These are phyloP conservation scores for Tausonia pullulans DNA, from an alignment of 1,284 basidiomycete genomes.

Conservation along the genomic window DNA sequence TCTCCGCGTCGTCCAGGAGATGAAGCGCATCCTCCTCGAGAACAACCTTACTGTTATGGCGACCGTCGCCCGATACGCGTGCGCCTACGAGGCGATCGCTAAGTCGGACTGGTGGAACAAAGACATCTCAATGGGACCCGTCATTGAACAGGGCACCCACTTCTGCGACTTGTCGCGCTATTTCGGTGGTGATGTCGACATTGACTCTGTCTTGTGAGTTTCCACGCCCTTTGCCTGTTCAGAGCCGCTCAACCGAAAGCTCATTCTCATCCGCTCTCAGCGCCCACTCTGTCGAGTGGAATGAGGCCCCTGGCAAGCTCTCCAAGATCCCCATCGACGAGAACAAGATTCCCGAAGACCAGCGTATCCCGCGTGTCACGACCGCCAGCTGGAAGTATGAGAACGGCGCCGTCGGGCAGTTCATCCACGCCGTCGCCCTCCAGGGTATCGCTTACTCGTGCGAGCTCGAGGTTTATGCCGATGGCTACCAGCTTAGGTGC, in stretches of 20 bases:
- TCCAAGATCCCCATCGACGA: slow-evolving; percentile 53
- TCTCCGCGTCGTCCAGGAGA: slow-evolving; percentile 88
- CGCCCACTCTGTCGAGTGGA: slow-evolving; percentile 80
- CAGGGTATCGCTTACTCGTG: slow-evolving; percentile 86
- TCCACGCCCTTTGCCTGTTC: slow-evolving; percentile 11
- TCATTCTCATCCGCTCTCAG: background rate
- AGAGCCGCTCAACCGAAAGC: slow-evolving; percentile 3
- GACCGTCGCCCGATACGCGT: slow-evolving; percentile 85
- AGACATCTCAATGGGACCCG: slow-evolving; percentile 62
- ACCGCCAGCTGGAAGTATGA: slow-evolving; percentile 59
- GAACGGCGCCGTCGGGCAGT: slow-evolving; percentile 77
- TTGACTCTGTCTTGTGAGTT: slow-evolving; percentile 52
- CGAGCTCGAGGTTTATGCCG: slow-evolving; percentile 81
- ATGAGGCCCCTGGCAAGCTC: slow-evolving; percentile 78
- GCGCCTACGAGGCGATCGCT: slow-evolving; percentile 78
- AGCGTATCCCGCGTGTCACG: slow-evolving; percentile 36
- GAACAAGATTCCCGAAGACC: slow-evolving; percentile 31
- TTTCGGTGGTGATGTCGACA: slow-evolving; percentile 94
- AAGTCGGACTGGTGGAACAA: slow-evolving; percentile 96
- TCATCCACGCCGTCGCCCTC: slow-evolving; percentile 76
- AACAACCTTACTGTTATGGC: slow-evolving; percentile 96
- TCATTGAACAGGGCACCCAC: slow-evolving; percentile 93
- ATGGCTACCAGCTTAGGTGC: slow-evolving; percentile 52
- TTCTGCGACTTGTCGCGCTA: slow-evolving; percentile 79
- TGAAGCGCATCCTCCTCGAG: slow-evolving; percentile 92